Percentiles rank a stretch among this genome's conserved stretches.
Conservation (phyloP, 1,284 basidiomycete genomes). For the Ceratorhiza oryzae-sativae region DNA sequence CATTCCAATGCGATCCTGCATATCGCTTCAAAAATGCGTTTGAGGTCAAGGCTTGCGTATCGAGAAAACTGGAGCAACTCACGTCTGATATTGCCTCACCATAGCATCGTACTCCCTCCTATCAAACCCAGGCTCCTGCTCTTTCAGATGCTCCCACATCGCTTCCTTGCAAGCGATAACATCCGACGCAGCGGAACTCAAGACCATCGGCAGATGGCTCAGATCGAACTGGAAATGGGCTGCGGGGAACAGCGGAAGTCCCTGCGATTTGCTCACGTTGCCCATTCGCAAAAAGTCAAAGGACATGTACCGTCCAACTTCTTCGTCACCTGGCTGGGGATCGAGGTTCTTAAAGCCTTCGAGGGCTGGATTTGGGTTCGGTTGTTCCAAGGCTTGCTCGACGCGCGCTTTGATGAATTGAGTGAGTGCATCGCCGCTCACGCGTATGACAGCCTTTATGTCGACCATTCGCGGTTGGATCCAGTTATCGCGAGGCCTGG, state of each 20-base stretch:
- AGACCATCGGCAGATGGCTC: conserved; percentile 9
- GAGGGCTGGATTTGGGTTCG: neutral
- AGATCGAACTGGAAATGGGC: conserved; percentile 19
- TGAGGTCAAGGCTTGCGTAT: too few relatives aligned
- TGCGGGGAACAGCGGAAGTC: neutral
- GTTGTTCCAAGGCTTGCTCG: neutral
- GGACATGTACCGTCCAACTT: conserved; percentile 7
- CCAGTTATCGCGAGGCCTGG: conserved; percentile 11
- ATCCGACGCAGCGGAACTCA: conserved; percentile 17
- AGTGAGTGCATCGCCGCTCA: conserved; percentile 5
- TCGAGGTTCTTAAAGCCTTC: neutral
- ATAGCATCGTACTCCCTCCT: conserved; percentile 31
- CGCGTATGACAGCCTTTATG: neutral
- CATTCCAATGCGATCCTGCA: conserved; percentile 29
- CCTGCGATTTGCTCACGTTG: neutral
- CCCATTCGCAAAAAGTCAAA: conserved; percentile 33
- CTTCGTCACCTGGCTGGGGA: conserved; percentile 28
- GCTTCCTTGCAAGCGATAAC: conserved; percentile 35
- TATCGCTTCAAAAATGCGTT: neutral
- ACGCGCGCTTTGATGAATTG: neutral
- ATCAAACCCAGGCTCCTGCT: conserved; percentile 16
- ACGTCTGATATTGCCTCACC: conserved; percentile 37
- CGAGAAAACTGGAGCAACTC: neutral
- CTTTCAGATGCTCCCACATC: conserved; percentile 32
- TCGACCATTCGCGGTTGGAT: neutral